Conservation (phyloP, 495 filamentous ascomycete species). For the Thozetella sp. region DNA sequence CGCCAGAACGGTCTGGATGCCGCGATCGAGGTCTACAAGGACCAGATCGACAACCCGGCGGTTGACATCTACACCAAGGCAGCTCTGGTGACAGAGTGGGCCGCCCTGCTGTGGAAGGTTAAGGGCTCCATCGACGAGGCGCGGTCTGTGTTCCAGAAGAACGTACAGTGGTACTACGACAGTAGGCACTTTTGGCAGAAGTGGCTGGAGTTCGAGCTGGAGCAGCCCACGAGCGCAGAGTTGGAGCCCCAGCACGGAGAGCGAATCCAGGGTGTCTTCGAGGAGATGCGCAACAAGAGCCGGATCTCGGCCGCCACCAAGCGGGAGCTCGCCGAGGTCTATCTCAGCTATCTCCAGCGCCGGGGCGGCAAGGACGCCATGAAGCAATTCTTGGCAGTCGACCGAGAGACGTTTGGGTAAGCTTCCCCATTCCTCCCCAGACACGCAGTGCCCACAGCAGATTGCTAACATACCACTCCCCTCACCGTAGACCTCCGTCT, state of each 20-base stretch:
- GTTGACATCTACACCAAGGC: conserved; percentile 83
- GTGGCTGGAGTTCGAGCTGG: conserved; percentile 87
- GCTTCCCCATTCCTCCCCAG: conserved; percentile 20
- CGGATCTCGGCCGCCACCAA: conserved; percentile 66
- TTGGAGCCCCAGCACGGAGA: conserved; percentile 68
- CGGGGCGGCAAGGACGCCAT: conserved; percentile 80
- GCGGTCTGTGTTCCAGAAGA: conserved; percentile 79
- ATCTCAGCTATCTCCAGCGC: conserved; percentile 85
- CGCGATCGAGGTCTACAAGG: conserved; percentile 83
- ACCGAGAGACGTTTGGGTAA: conserved; percentile 85
- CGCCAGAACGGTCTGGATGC: conserved; percentile 84
- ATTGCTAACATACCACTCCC: conserved; percentile 14
- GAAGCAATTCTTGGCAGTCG: conserved; percentile 83
- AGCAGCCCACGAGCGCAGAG: conserved; percentile 73
- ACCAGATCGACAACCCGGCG: conserved; percentile 70
- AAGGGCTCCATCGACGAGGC: conserved; percentile 86
- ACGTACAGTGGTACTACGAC: conserved; percentile 83
- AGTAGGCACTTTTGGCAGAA: conserved; percentile 91
- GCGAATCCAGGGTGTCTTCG: conserved; percentile 78
- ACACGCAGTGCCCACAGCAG: neutral
- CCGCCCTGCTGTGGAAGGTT: conserved; percentile 85
- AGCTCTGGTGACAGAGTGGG: conserved; percentile 87
- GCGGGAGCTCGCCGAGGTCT: conserved; percentile 77
- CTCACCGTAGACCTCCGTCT: conserved; percentile 52
- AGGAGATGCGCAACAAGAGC: conserved; percentile 76